Evolutionary conservation across 2,329 filamentous ascomycete genomes (phyloP).

Genomic region (Penicillium griseofulvum): DNA sequence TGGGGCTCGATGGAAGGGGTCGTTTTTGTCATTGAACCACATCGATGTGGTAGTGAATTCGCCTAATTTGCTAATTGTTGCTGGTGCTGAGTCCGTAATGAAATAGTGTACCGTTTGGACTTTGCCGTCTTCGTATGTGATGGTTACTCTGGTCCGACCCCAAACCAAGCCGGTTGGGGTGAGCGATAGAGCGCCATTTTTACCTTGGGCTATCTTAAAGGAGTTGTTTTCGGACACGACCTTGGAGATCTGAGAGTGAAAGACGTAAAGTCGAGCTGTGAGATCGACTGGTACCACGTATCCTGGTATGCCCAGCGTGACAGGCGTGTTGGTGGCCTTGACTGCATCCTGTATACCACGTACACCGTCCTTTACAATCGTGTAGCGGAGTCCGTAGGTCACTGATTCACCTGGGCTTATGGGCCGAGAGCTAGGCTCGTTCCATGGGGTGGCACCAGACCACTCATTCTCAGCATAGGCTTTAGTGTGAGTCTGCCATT

Average conservation of each 20-base stretch:
- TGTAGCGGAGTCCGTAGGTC: background rate
- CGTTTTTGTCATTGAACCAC: background rate
- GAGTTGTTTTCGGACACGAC: background rate
- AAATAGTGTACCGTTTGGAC: background rate
- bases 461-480: constrained; percentile 59
- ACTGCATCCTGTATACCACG: background rate
- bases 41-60: background rate
- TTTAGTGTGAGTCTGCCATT: constrained; percentile 56
- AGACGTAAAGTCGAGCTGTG: background rate
- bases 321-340: background rate
- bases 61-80: background rate
- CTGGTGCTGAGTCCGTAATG: background rate
- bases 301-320: background rate
- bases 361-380: background rate
- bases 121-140: background rate
- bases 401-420: background rate
- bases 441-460: constrained; percentile 54
- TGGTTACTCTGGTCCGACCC: background rate
- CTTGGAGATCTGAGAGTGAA: background rate
- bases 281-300: background rate
- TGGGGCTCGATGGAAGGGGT: background rate
- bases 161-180: background rate
- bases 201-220: background rate
- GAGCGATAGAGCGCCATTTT: background rate
- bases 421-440: constrained; percentile 25